Base-by-base conservation (phyloP, 495 filamentous ascomycete genomes). In the Trichocladium antarcticum region DNA sequence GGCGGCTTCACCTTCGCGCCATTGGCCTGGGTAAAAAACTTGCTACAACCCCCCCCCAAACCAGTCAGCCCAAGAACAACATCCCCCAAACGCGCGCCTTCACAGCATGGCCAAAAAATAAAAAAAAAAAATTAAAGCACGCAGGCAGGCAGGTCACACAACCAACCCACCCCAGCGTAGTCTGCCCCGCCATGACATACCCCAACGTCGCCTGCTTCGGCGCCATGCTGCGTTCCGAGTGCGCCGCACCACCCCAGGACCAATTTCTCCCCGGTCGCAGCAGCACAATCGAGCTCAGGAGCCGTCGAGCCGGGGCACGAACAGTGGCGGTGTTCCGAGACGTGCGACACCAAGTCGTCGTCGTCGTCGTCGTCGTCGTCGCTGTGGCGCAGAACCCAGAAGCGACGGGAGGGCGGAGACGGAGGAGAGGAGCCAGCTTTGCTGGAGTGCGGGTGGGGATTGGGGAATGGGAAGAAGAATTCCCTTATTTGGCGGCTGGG, bases 131-230 rank as follows among this genome's bases (percentile, higher is more conserved):
- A n/a, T n/a, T n/a, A n/a, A 43, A 50, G 6, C 8, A 31, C 7
- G 16, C n/a, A 20, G 3, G 31, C 16, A 36, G 15, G 34, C 12
- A 14, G 15, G 4, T 36, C 34, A 14, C 34, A 5, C 19, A 40
- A 5, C 27, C 27, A 29, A 81, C 86, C 73, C 78, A 93, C 89
- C 85, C 80, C 62, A 95, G 70, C 47, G 84, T 93, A 57, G 78
- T 75, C 70, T 95, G 88, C 45, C 78, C 74, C 48, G 81, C 72
- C 64, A 76, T 82, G 38, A 93, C 90, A 73, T 95, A 97, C 90
- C 87, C 87, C 61, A 97, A 66, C 8, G 88, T 95, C 58, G 84
- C 79, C 74, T 97, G 90, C 63, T 89, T 95, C 14, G 73, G 69
- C 53, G 74, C 58, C 75, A 77, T 76, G 16, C 44, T 70, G 51